These are phyloP conservation scores for Tuber magnatum DNA, from an alignment of 495 filamentous ascomycete species.

Conservation along the genomic window DNA sequence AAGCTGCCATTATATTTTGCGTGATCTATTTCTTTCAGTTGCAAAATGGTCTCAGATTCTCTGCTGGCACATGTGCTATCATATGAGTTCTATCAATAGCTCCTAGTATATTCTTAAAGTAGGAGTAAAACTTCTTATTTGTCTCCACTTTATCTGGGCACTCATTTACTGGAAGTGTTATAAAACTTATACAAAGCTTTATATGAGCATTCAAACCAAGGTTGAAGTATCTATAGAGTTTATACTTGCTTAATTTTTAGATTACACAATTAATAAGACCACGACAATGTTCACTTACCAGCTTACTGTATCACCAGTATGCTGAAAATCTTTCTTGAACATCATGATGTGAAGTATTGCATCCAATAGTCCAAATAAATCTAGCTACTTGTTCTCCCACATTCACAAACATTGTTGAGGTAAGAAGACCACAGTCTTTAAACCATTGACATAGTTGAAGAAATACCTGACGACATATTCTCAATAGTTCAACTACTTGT, in stretches of 20 bases:
- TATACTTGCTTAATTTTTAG: too few species aligned
- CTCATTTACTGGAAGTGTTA: too few species aligned
- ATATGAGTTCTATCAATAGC: slow-evolving; percentile 30
- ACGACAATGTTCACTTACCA: neutral
- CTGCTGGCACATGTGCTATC: neutral
- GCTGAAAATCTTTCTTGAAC: neutral
- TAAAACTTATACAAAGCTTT: too few species aligned
- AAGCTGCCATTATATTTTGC: slow-evolving; percentile 17
- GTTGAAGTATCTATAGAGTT: too few species aligned
- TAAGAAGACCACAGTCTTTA: too few species aligned
- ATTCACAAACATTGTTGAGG: too few species aligned
- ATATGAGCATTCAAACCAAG: too few species aligned
- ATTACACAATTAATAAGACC: neutral
- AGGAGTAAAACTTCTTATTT: slow-evolving; percentile 11
- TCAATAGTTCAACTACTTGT: too few species aligned
- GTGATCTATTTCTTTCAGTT: neutral
- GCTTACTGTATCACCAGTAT: slow-evolving; percentile 1
- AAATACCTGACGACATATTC: too few species aligned
- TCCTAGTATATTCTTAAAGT: slow-evolving; percentile 24
- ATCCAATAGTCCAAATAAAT: slow-evolving; percentile 5
- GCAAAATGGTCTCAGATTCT: too few species aligned
- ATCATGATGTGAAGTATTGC: neutral
- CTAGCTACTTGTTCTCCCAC: neutral
- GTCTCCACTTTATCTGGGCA: too few species aligned
- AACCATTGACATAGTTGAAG: too few species aligned